Percentiles rank a stretch among this genome's conserved stretches.
Conservation (phyloP, 2,329 filamentous ascomycete genomes). For the Emericellopsis atlantica region DNA sequence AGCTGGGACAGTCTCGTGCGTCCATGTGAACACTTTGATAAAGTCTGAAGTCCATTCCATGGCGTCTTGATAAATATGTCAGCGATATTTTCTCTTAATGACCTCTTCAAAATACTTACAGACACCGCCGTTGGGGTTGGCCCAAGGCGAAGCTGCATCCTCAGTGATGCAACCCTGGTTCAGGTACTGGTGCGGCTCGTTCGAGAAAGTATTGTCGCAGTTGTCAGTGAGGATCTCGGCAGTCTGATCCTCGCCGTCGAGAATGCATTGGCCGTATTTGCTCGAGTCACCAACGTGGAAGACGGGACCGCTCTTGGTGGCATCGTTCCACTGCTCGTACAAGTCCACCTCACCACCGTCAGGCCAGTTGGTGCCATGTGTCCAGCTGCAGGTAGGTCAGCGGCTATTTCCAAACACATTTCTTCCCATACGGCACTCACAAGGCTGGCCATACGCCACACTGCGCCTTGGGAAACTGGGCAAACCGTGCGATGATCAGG, state of each 20-base stretch:
- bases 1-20: constrained; percentile 13
- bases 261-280: constrained; percentile 19
- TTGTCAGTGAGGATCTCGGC: constrained; percentile 18
- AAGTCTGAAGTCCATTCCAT: constrained; percentile 26
- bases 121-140: constrained; percentile 21
- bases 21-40: constrained; percentile 29
- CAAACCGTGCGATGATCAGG: constrained; percentile 57
- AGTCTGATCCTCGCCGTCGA: constrained; percentile 16
- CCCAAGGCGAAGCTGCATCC: constrained; percentile 25
- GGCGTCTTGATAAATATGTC: constrained; percentile 14
- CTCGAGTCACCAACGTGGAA: constrained; percentile 34
- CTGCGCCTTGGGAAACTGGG: constrained; percentile 50
- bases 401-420: neutral
- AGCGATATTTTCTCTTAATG: neutral
- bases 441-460: constrained; percentile 66
- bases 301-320: constrained; percentile 40
- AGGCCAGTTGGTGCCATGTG: constrained; percentile 43
- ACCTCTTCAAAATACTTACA: constrained; percentile 27
- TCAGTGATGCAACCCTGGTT: constrained; percentile 27
- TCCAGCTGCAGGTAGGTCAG: constrained; percentile 22
- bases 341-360: constrained; percentile 53
- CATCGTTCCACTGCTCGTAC: constrained; percentile 51
- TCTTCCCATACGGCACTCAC: constrained; percentile 19
- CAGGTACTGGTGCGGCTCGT: constrained; percentile 15
- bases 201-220: constrained; percentile 26